Base-by-base conservation (phyloP, 2,329 filamentous ascomycete genomes). In the Aspergillus ochraceoroseus region DNA sequence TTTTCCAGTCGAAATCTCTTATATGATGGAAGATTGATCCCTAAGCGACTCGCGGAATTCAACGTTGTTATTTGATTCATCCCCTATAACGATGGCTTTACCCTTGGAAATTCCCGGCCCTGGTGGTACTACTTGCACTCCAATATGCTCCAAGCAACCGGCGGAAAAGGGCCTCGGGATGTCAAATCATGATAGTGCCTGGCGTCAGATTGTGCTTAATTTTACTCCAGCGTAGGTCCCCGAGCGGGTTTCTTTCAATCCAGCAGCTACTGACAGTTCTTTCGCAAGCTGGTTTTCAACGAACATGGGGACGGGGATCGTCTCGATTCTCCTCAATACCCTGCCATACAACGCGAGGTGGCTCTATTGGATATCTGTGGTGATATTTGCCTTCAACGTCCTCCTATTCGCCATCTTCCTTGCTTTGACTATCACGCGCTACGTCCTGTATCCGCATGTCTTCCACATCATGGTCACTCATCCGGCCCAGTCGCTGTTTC, bases 381-480 rank as follows among this genome's bases (percentile, higher is more conserved):
- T 57, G 9, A 49, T 65, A 1, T 66, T 68, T 20, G 53, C 46
- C 0, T 32, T 67, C 3, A 67, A 68, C 29, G 52, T 62, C 5
- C 15, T 61, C 5, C 49, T 67, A 5, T 67, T 67, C 30, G 15
- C 15, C 7, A 28, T 58, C 1, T 57, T 56, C 2, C 48, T 73
- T 13, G 42, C 63, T 4, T 70, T 82, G 30, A 80, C 76, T 1
- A 41, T 77, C 1, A 56, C 82, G 2, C 72, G 82, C 4, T 87
- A 85, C 52, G 65, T 66, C 0, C 53, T 85, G 1, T 86, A 82
- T 52, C 82, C 81, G 0, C 70, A 75, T 43, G 79, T 85, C 20
- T 86, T 80, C 74, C 54, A 43, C 0, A 75, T 73, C 12, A 83
- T 87, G 80, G 72, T 86, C 22, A 64, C 68, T 2, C 78, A 87